Conservation (phyloP, 208 protist species). For the Leishmania major region DNA sequence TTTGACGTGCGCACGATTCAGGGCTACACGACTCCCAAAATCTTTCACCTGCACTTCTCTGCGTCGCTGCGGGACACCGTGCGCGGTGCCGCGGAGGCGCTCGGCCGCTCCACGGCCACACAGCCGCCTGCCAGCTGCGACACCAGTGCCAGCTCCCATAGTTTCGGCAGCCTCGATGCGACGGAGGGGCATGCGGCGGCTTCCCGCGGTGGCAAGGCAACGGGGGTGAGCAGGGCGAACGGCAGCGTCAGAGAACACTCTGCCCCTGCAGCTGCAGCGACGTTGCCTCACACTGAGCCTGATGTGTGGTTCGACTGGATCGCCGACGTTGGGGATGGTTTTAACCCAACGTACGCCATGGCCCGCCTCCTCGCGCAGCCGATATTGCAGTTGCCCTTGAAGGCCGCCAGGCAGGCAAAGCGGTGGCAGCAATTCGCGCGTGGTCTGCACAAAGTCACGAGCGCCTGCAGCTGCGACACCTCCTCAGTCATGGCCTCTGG, state of each 20-base stretch:
- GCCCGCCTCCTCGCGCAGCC: constrained; percentile 76
- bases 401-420: neutral
- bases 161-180: neutral
- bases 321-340: constrained; percentile 86
- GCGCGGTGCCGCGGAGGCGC: constrained; percentile 4
- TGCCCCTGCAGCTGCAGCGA: neutral
- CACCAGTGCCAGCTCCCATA: neutral
- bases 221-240: neutral
- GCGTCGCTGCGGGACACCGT: constrained; percentile 11
- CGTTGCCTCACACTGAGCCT: neutral
- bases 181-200: neutral
- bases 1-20: constrained; percentile 79
- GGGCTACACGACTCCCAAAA: constrained; percentile 45
- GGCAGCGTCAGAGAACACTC: neutral
- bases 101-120: neutral
- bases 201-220: neutral
- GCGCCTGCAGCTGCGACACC: neutral
- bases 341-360: constrained; percentile 88
- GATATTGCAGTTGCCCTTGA: constrained; percentile 28
- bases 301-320: constrained; percentile 90
- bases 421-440: neutral
- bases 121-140: neutral
- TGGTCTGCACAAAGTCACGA: neutral
- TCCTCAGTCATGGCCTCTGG: neutral
- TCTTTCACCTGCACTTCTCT: constrained; percentile 61